phyloP scores from a whole-genome alignment of 176 grass and related monocot species.

The Elymus sibiricus region DNA sequence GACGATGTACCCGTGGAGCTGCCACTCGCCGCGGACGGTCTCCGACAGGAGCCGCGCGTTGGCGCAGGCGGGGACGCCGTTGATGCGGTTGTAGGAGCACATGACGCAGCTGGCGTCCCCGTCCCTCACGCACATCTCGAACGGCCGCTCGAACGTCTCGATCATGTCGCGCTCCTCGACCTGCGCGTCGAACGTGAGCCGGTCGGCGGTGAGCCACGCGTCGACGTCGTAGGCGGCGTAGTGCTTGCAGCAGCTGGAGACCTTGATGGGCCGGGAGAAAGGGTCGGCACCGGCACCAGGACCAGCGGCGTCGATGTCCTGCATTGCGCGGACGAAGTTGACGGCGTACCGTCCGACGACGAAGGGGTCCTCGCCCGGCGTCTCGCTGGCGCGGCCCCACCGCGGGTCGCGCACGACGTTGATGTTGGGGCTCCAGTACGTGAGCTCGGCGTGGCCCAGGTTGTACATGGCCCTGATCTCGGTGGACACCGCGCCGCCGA shows the following conservation, averaged over 20 bases:
- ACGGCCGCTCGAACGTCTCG: conserved; percentile 61
- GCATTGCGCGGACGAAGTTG: conserved; percentile 59
- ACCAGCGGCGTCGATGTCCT: not conserved
- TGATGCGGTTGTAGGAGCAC: conserved; percentile 82
- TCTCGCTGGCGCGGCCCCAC: conserved; percentile 69
- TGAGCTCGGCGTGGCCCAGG: conserved; percentile 58
- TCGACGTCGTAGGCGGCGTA: conserved; percentile 70
- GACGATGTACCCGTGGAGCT: conserved; percentile 72
- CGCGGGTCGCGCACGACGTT: conserved; percentile 69
- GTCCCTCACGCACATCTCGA: conserved; percentile 51
- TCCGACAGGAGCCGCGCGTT: conserved; percentile 40
- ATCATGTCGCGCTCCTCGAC: conserved; percentile 57
- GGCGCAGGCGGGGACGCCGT: conserved; percentile 54
- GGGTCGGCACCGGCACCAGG: not conserved
- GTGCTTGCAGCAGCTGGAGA: conserved; percentile 83
- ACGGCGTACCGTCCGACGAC: conserved; percentile 47
- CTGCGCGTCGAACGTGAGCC: conserved; percentile 46
- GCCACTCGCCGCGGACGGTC: conserved; percentile 48
- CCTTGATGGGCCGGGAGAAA: conserved; percentile 51
- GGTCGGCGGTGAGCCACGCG: conserved; percentile 36
- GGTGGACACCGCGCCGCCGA: conserved; percentile 34
- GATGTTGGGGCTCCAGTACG: conserved; percentile 76
- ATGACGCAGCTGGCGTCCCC: conserved; percentile 71
- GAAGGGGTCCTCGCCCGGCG: conserved; percentile 66
- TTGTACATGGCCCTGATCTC: conserved; percentile 77